Conservation (phyloP, 164 flowering plant species). For the Dillenia suffruticosa region DNA sequence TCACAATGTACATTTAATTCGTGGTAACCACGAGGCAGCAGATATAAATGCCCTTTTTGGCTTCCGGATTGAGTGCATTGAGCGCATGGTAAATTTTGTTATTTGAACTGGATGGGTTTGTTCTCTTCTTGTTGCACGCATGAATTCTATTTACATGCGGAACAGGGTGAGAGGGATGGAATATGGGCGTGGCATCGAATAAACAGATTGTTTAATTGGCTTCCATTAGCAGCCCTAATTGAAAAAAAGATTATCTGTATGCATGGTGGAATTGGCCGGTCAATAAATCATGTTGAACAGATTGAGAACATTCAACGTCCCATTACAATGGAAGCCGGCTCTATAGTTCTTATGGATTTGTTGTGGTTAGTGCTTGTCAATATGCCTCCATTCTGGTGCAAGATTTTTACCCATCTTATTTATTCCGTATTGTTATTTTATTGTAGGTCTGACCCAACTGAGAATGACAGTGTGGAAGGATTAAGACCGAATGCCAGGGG, state of each 20-base stretch:
- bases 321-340: slow-evolving; percentile 84
- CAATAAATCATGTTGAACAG: slow-evolving; percentile 78
- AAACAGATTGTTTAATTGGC: slow-evolving; percentile 76
- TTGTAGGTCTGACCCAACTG: slow-evolving; percentile 82
- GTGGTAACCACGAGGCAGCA: slow-evolving; percentile 91
- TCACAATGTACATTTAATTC: slow-evolving; percentile 68
- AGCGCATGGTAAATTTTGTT: slow-evolving; percentile 58
- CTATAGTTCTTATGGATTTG: slow-evolving; percentile 80
- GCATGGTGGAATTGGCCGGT: slow-evolving; percentile 89
- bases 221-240: slow-evolving; percentile 74
- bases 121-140: slow-evolving; percentile 1
- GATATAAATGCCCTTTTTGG: slow-evolving; percentile 90
- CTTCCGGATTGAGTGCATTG: slow-evolving; percentile 84
- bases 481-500: slow-evolving; percentile 86
- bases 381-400: slow-evolving; percentile 1
- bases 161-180: slow-evolving; percentile 85
- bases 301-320: slow-evolving; percentile 83
- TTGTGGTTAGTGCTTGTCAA: slow-evolving; percentile 49
- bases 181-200: slow-evolving; percentile 86
- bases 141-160: slow-evolving; percentile 6
- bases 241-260: slow-evolving; percentile 78
- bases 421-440: not conserved
- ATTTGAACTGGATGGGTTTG: not conserved
- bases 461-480: slow-evolving; percentile 87
- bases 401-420: not conserved